Base-by-base conservation (phyloP, 2,329 filamentous ascomycete species). In the Lachnellula hyalina region DNA sequence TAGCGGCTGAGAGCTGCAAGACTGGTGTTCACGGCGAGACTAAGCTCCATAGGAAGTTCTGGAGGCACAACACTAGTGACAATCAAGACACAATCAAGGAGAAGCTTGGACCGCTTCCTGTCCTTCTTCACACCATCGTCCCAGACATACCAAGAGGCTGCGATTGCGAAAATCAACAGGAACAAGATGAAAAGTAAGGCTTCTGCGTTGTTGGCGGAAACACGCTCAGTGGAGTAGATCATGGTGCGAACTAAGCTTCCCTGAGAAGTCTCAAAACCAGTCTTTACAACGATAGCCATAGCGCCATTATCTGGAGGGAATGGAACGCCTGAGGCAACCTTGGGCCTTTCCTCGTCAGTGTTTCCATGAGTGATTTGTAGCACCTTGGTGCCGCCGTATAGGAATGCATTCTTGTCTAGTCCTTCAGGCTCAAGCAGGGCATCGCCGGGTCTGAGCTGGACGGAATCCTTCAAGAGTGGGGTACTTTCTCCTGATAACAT, bases 401-500 rank as follows among this genome's bases (percentile, higher is more conserved):
- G 83, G 73, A 97, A 96, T 3, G 94, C 82, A 66, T 96, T 96
- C 80, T 97, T 99, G 76, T 99, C 95, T 47, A 97, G 74, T 46
- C 90, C 94, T 66, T 97, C 93, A 1, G 89, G 80, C 52, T 99
- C 94, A 57, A 99, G 82, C 23, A 73, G 70, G 17, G 88, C 89
- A 65, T 97, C 87, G 19, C 80, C 81, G 5, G 94, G 92, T 59
- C 94, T 87, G 44, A 99, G 82, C 71, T 95, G 91, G 55, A 99
- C 79, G 0, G 94, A 99, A 66, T 99, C 94, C 74, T 99, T 99
- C 65, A 99, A 79, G 45, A 99, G 82, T 34, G 94, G 94, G 0
- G 95, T 99, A 71, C 93, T 97, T 75, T 99, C 94, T 60, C 94
- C 94, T 3, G 94, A 99, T 65, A 99, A 81, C 94, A 99, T 99